Conservation (phyloP, 345 rosid genomes). For the Citrus reticulata region DNA sequence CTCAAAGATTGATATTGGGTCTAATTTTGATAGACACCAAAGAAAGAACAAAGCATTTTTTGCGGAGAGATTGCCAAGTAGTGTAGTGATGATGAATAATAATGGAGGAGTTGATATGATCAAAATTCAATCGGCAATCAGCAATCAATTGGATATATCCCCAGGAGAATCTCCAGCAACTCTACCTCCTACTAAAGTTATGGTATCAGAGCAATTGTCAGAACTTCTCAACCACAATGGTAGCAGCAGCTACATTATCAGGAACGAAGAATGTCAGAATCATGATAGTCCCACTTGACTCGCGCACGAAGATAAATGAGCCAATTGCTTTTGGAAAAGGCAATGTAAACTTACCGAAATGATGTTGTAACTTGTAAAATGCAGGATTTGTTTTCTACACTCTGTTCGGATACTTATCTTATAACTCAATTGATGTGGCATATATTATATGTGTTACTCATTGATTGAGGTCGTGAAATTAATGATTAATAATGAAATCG, state of each 20-base stretch:
- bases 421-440: too few relatives aligned
- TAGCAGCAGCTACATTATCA: background rate
- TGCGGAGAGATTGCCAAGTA: constrained; percentile 31
- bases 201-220: constrained; percentile 20
- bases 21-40: constrained; percentile 13
- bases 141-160: constrained; percentile 2
- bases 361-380: background rate
- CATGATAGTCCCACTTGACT: background rate
- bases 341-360: background rate
- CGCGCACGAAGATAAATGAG: background rate
- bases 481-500: too few relatives aligned
- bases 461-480: too few relatives aligned
- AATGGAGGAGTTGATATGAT: constrained; percentile 31
- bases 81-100: constrained; percentile 30
- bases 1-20: background rate
- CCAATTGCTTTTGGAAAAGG: background rate
- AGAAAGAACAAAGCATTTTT: constrained; percentile 30
- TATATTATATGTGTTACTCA: too few relatives aligned
- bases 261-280: background rate
- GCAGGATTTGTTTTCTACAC: background rate
- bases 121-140: constrained; percentile 11
- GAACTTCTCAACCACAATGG: background rate
- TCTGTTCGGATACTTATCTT: background rate
- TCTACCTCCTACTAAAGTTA: constrained; percentile 19
- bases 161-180: constrained; percentile 6